A percentile compares a stretch with the other conserved stretches of the same genome.
Conservation (phyloP, 2,329 filamentous ascomycete genomes). For the Trichocomaceae sp. region DNA sequence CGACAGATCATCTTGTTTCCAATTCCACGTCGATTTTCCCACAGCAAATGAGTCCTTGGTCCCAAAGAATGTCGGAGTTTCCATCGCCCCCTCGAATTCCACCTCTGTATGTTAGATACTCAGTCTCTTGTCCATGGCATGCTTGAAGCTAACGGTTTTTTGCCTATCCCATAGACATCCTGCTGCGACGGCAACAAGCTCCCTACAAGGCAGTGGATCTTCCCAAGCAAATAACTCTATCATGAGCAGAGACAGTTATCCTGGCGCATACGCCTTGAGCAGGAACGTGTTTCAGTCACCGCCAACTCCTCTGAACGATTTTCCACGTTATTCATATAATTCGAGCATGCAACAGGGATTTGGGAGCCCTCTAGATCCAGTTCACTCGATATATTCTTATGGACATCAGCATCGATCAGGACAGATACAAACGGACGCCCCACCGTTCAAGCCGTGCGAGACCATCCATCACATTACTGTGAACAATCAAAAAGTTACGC, state of each 20-base stretch:
- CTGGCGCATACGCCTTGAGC: conserved; percentile 28
- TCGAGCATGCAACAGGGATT: conserved; percentile 25
- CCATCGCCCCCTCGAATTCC: conserved; percentile 28
- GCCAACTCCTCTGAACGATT: conserved; percentile 27
- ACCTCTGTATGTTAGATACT: conserved; percentile 31
- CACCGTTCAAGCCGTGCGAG: conserved; percentile 38
- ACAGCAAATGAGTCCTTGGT: conserved; percentile 26
- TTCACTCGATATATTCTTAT: conserved; percentile 26
- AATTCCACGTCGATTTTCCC: conserved; percentile 29
- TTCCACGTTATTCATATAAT: conserved; percentile 22
- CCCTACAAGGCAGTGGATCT: conserved; percentile 27
- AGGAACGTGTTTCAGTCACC: conserved; percentile 26
- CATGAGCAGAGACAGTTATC: conserved; percentile 36
- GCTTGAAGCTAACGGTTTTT: neutral
- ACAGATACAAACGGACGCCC: conserved; percentile 32
- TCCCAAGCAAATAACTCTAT: conserved; percentile 24
- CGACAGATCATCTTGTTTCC: conserved; percentile 29
- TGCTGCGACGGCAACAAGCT: conserved; percentile 41
- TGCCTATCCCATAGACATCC: conserved; percentile 35
- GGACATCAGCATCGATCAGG: conserved; percentile 24
- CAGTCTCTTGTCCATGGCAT: neutral
- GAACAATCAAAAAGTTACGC: conserved; percentile 49
- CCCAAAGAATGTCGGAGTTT: conserved; percentile 35
- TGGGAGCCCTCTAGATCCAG: conserved; percentile 27
- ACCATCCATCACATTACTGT: conserved; percentile 28